These are phyloP conservation scores for Rubia tinctorum DNA, from an alignment of 305 asterid species.

Conservation along the genomic window DNA sequence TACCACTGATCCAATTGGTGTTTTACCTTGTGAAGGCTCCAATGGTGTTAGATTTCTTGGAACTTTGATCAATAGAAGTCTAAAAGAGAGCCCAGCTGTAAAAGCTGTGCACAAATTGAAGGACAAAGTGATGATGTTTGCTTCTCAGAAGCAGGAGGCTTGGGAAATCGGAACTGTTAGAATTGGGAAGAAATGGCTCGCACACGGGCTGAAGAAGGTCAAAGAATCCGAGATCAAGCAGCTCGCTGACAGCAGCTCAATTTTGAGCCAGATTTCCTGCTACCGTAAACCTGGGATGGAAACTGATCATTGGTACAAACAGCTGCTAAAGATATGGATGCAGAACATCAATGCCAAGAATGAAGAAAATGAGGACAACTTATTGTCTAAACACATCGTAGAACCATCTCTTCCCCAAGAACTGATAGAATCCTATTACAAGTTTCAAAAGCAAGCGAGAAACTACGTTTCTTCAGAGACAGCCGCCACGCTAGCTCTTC, in stretches of 20 bases:
- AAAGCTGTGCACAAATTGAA: conserved; percentile 82
- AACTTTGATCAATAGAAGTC: conserved; percentile 47
- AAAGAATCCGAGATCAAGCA: conserved; percentile 92
- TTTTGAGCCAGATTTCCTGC: conserved; percentile 51
- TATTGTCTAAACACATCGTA: conserved; percentile 54
- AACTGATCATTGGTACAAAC: conserved; percentile 93
- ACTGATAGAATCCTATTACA: conserved; percentile 56
- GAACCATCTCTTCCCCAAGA: conserved; percentile 89
- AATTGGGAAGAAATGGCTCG: conserved; percentile 85
- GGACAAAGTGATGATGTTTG: conserved; percentile 68
- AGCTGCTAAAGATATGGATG: conserved; percentile 74
- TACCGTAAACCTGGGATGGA: conserved; percentile 79
- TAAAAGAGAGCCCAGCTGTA: conserved; percentile 60
- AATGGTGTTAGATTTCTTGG: conserved; percentile 68
- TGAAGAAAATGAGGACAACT: conserved; percentile 40
- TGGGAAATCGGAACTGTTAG: conserved; percentile 72
- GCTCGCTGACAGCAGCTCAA: conserved; percentile 48
- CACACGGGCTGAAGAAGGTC: conserved; percentile 84
- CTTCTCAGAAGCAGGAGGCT: conserved; percentile 65
- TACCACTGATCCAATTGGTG: conserved; percentile 36
- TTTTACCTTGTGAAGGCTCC: conserved; percentile 50
- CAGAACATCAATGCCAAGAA: conserved; percentile 46
- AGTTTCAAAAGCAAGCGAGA: conserved; percentile 63
- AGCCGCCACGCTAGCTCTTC: conserved; percentile 64
- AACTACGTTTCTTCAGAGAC: conserved; percentile 70